Evolutionary conservation across 2,329 filamentous ascomycete genomes (phyloP).

Genomic region (Graphium sp.): DNA sequence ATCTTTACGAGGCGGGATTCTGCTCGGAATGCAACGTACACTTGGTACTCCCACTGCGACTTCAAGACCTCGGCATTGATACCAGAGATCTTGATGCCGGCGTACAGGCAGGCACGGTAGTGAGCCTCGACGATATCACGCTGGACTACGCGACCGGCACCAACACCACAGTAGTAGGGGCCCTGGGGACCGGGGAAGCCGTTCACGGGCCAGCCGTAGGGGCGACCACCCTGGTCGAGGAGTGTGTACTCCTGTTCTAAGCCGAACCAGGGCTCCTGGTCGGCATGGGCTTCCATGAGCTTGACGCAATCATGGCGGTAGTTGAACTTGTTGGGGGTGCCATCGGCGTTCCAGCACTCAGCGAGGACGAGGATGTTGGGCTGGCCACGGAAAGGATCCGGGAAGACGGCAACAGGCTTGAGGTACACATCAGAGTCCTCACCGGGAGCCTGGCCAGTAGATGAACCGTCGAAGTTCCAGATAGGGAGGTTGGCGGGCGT

Average conservation of each 20-base stretch:
- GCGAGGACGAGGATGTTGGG: constrained; percentile 90
- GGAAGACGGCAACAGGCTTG: constrained; percentile 73
- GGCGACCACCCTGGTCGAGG: constrained; percentile 66
- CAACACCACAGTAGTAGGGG: constrained; percentile 84
- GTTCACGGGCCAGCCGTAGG: constrained; percentile 56
- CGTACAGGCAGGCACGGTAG: constrained; percentile 51
- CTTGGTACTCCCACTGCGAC: constrained; percentile 64
- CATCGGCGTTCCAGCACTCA: constrained; percentile 90
- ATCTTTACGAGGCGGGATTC: too few species aligned
- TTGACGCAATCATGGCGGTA: constrained; percentile 81
- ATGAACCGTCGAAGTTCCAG: constrained; percentile 57
- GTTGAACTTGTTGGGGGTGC: constrained; percentile 97
- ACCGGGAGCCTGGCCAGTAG: constrained; percentile 79
- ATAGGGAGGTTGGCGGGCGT: constrained; percentile 33
- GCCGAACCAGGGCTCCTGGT: constrained; percentile 89
- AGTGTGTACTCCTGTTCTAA: constrained; percentile 88
- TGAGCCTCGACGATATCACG: constrained; percentile 79
- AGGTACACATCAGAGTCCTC: constrained; percentile 98
- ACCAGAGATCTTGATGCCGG: constrained; percentile 84
- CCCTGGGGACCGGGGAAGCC: constrained; percentile 87
- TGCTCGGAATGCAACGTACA: too few species aligned
- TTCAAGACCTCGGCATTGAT: constrained; percentile 81
- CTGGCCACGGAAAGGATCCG: constrained; percentile 75
- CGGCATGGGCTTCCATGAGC: constrained; percentile 74
- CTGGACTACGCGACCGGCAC: constrained; percentile 92